Evolutionary conservation across 371 early-diverging fungal species (phyloP).

Genomic region (Mortierella sp.): DNA sequence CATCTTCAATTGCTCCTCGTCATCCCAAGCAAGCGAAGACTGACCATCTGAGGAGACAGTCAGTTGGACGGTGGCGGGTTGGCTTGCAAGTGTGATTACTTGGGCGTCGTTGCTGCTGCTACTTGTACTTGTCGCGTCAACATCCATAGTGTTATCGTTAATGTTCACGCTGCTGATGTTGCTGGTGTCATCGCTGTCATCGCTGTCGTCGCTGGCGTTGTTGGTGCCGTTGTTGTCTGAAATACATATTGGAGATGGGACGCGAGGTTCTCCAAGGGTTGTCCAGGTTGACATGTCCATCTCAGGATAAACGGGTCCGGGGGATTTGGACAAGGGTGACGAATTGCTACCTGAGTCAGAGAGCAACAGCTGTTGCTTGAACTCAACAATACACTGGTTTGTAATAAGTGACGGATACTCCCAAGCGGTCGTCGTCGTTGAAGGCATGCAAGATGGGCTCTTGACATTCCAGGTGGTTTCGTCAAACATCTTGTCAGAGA

Average conservation of each 20-base stretch:
- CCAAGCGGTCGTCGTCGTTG: background rate
- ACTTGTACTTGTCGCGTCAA: background rate
- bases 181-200: slow-evolving; percentile 1
- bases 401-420: background rate
- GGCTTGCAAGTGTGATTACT: background rate
- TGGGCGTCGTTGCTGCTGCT: background rate
- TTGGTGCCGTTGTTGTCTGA: background rate
- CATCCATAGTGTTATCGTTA: background rate
- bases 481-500: background rate
- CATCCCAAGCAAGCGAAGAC: background rate
- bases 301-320: background rate
- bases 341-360: background rate
- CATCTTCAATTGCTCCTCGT: slow-evolving; percentile 27
- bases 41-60: background rate
- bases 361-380: background rate
- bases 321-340: background rate
- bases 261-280: background rate
- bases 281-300: background rate
- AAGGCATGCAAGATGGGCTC: background rate
- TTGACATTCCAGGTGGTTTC: background rate
- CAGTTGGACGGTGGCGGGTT: background rate
- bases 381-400: background rate
- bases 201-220: background rate
- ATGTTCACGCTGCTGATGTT: background rate
- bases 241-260: background rate